Conservation (phyloP, 768 basidiomycete species). For the Gloeophyllum trabeum region DNA sequence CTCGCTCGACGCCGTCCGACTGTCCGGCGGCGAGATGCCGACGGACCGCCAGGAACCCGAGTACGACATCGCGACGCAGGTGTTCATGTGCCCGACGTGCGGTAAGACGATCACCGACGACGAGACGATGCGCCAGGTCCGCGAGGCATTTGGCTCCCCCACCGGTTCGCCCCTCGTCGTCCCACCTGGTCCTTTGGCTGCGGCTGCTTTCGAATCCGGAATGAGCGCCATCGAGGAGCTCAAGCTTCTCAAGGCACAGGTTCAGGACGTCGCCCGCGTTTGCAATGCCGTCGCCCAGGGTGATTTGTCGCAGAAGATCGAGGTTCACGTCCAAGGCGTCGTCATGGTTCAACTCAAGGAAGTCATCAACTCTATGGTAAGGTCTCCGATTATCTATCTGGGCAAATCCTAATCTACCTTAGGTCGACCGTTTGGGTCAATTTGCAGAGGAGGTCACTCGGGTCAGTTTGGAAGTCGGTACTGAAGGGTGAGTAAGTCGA, state of each 20-base stretch:
- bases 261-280: constrained; percentile 71
- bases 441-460: constrained; percentile 91
- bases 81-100: constrained; percentile 40
- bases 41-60: constrained; percentile 31
- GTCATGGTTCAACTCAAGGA: constrained; percentile 78
- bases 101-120: constrained; percentile 37
- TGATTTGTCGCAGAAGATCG: constrained; percentile 69
- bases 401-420: neutral
- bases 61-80: constrained; percentile 26
- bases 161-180: constrained; percentile 29
- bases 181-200: constrained; percentile 42
- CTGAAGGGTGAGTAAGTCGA: constrained; percentile 30
- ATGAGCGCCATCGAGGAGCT: constrained; percentile 72
- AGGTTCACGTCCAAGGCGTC: constrained; percentile 65
- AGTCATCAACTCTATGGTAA: constrained; percentile 60
- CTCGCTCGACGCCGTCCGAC: constrained; percentile 23
- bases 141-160: constrained; percentile 10
- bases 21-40: too few relatives aligned
- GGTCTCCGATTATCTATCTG: neutral
- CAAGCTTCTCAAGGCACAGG: constrained; percentile 71
- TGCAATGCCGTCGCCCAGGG: constrained; percentile 74
- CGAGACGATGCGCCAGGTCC: constrained; percentile 21
- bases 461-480: constrained; percentile 76
- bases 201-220: constrained; percentile 45
- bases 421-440: constrained; percentile 67